phyloP scores from a whole-genome alignment of 139 green algal genomes.

The Nannochloris sp. region DNA sequence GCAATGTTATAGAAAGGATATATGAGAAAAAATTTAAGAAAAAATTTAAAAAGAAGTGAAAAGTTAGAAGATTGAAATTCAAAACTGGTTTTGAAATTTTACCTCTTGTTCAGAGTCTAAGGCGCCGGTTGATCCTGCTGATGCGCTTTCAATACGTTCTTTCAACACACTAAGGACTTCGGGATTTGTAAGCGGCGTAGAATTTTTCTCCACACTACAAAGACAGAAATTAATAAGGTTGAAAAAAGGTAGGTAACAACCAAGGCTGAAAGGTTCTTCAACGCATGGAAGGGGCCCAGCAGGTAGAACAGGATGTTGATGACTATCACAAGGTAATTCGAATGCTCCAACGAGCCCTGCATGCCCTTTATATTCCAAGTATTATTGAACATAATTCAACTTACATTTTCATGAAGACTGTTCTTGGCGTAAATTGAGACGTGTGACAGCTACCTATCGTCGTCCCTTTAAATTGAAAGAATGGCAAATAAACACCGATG shows the following conservation, averaged over 20 bases:
- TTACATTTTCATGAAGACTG: slow-evolving; percentile 2
- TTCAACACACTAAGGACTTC: slow-evolving; percentile 43
- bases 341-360: neutral
- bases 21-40: no score
- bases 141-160: slow-evolving; percentile 28
- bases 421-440: no score
- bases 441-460: no score
- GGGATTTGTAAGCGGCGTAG: slow-evolving; percentile 27
- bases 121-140: slow-evolving; percentile 8
- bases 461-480: no score
- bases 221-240: neutral
- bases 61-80: neutral
- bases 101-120: slow-evolving; percentile 37
- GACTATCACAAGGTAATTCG: neutral
- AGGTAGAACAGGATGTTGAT: no score
- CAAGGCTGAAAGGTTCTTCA: neutral
- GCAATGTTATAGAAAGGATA: neutral
- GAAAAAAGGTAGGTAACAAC: neutral
- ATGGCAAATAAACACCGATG: no score
- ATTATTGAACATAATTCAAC: neutral
- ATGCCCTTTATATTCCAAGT: neutral
- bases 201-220: slow-evolving; percentile 32
- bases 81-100: neutral
- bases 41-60: no score
- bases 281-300: neutral